These are phyloP conservation scores for Trichoderma sp. DNA, from an alignment of 2,329 filamentous ascomycete genomes.

Conservation along the genomic window DNA sequence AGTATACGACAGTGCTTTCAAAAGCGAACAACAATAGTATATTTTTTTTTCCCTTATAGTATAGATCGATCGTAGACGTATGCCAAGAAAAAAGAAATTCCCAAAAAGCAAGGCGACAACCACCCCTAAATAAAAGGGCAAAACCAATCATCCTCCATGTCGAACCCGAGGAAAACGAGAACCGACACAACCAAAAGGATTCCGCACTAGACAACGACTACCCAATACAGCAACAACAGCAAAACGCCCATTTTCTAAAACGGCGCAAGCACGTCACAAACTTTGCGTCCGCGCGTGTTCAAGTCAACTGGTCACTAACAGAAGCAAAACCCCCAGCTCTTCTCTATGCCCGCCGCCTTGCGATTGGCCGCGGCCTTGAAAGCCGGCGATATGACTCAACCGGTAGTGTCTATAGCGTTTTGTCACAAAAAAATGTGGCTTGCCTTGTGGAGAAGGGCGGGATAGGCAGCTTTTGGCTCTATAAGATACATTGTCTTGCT, in stretches of 20 bases:
- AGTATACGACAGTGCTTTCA: background rate
- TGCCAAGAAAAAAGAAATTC: background rate
- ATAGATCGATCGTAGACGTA: background rate
- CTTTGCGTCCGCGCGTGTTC: constrained; percentile 11
- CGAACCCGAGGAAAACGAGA: constrained; percentile 6
- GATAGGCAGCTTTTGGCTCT: background rate
- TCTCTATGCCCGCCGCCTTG: background rate
- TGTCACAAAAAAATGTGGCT: background rate
- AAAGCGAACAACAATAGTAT: background rate
- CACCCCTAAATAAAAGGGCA: background rate
- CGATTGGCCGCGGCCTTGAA: background rate
- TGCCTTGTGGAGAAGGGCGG: background rate
- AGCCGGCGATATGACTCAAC: background rate
- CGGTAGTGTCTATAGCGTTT: background rate
- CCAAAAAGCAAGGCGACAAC: constrained; percentile 1
- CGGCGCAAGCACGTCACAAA: constrained; percentile 11
- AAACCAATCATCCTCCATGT: too few species aligned
- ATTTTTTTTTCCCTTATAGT: background rate
- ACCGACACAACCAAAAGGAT: background rate
- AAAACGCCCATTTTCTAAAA: background rate
- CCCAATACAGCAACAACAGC: background rate
- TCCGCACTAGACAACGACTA: background rate
- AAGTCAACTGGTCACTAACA: background rate
- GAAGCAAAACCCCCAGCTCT: background rate
- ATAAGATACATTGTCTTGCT: background rate